Base-by-base conservation (phyloP, 371 early-diverging fungal species). In the Batkoa obscura region DNA sequence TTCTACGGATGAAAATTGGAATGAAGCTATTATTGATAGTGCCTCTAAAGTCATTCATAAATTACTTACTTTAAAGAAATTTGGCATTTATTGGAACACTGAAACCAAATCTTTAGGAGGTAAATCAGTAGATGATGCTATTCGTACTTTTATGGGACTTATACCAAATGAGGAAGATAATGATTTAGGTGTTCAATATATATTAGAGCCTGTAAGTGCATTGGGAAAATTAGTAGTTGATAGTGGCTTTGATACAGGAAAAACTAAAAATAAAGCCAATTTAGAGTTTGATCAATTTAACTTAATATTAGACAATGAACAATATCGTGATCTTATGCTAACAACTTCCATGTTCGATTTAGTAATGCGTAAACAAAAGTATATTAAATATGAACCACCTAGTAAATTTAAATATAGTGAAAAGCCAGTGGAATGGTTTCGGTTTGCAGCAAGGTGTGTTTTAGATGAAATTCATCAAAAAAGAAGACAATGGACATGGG, bases 201-300 rank as follows among this genome's bases (percentile, higher is more conserved):
- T 97, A 9, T 66, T 97, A 34, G 85, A 83, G 60, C 97, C 97
- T 0, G 93, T 97, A 0, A 86, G 88, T n/a, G 97, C 94, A 2
- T 74, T 75, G 35, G 97, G 93, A 34, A 77, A 81, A 63, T 55
- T 69, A 43, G 75, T 76, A 23, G 62, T 87, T 57, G 79, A 76
- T 65, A 86, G 86, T 59, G 65, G 73, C 6, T 79, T 77, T 45
- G 73, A 76, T 23, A 66, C 68, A n/a, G 72, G 72, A 13, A 69
- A 71, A 1, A 74, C 86, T 2, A 86, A 84, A 60, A 71, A 74
- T 1, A 78, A 73, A 43, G 79, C 79, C 2, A 72, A 75, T 32
- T 69, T 88, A 43, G 62, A 81, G 59, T 94, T 96, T 71, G 90
- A 94, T 62, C 92, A 94, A 55, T 73, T 98, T 33, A 87, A 84